phyloP scores from a whole-genome alignment of 306 rosid species.

The Cicer pinnatifidum region DNA sequence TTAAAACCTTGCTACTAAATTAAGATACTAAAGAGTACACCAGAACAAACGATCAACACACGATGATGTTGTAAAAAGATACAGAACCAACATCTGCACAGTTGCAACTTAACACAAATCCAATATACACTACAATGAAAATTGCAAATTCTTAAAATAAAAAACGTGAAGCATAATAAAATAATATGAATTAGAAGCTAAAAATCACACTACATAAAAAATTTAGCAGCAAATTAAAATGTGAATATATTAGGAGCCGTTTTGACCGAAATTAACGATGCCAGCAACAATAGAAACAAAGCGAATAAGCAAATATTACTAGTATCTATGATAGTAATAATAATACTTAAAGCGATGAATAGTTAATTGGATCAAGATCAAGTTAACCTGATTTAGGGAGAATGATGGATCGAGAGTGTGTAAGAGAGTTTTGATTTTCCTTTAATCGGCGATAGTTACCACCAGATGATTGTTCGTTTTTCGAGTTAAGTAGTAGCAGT shows the following conservation, averaged over 20 bases:
- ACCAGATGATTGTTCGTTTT: neutral
- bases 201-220: neutral
- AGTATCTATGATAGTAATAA: too few species aligned
- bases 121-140: constrained; percentile 6
- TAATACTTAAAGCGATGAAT: neutral
- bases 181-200: neutral
- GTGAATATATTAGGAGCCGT: too few species aligned
- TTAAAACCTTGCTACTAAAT: neutral
- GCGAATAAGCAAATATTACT: neutral
- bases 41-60: constrained; percentile 2
- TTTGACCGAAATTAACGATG: neutral
- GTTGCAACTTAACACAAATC: constrained; percentile 6
- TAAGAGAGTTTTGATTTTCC: neutral
- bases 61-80: neutral
- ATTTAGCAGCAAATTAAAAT: neutral
- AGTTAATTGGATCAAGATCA: neutral
- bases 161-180: too few species aligned
- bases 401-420: constrained; percentile 17
- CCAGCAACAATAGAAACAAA: constrained; percentile 17
- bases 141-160: constrained; percentile 11
- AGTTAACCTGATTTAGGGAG: constrained; percentile 42
- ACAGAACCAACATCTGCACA: neutral
- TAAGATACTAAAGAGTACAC: neutral
- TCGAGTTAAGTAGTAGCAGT: constrained; percentile 17
- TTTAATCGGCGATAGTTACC: constrained; percentile 6